phyloP scores from a whole-genome alignment of 305 asterid species.

The Striga hermonthica region DNA sequence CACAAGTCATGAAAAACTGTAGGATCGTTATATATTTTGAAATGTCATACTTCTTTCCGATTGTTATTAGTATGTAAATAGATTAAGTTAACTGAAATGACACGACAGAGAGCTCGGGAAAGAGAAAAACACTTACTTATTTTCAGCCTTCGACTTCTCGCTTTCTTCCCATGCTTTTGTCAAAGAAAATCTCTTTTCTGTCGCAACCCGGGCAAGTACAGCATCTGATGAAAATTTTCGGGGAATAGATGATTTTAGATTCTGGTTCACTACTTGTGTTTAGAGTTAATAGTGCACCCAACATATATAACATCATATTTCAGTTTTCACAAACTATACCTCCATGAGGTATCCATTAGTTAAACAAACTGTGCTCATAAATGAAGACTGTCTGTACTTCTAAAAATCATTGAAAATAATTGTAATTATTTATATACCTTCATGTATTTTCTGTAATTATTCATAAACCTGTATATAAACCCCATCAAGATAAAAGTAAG shows the following conservation, averaged over 20 bases:
- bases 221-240: conserved; percentile 43
- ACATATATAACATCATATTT: no score
- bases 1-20: no score
- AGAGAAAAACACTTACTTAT: conserved; percentile 50
- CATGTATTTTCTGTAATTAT: conserved; percentile 8
- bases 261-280: background rate
- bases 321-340: no score
- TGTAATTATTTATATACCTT: background rate
- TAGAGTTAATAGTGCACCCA: no score
- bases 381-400: background rate
- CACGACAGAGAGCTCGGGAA: conserved; percentile 7
- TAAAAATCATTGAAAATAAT: background rate
- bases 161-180: conserved; percentile 91
- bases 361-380: no score
- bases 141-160: conserved; percentile 82
- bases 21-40: no score
- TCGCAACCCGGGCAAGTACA: conserved; percentile 65
- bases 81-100: conserved; percentile 3
- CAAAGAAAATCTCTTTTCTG: conserved; percentile 67
- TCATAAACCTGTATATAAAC: no score
- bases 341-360: no score
- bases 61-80: background rate
- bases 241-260: background rate
- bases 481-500: background rate
- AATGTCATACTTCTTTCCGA: no score